These are phyloP conservation scores for Venturia pyrina DNA, from an alignment of 2,329 filamentous ascomycete genomes.

Conservation along the genomic window DNA sequence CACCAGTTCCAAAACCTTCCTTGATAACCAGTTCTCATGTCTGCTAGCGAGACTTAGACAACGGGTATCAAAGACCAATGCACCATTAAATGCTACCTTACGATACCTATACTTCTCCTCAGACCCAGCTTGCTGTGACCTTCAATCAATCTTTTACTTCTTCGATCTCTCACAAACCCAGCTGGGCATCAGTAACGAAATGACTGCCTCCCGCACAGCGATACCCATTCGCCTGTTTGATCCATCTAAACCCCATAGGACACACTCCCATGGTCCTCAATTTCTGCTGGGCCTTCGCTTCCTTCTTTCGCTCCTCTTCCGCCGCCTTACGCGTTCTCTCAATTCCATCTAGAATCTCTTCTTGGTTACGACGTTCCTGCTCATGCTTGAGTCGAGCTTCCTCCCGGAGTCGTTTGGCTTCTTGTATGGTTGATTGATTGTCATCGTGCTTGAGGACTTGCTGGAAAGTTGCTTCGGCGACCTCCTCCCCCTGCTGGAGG, in stretches of 20 bases:
- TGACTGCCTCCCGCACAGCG: constrained; percentile 53
- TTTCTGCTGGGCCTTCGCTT: constrained; percentile 35
- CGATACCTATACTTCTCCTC: neutral
- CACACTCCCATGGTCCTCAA: constrained; percentile 47
- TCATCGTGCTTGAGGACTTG: constrained; percentile 15
- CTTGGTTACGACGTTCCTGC: constrained; percentile 13
- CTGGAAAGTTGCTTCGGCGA: constrained; percentile 14
- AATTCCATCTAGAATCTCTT: neutral
- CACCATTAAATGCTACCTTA: neutral
- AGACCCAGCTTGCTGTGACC: neutral
- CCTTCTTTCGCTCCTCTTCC: constrained; percentile 29
- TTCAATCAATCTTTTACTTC: neutral
- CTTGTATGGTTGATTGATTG: constrained; percentile 17
- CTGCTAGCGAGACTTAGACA: neutral
- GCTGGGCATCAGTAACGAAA: constrained; percentile 34
- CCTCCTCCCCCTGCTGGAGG: constrained; percentile 20
- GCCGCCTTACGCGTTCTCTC: constrained; percentile 24
- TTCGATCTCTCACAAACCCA: constrained; percentile 13
- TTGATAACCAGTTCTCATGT: too few species aligned
- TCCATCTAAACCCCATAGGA: constrained; percentile 49
- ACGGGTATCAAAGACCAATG: neutral
- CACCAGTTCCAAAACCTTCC: too few species aligned
- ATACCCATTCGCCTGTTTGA: constrained; percentile 48
- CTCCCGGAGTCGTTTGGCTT: constrained; percentile 18
- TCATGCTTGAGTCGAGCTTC: constrained; percentile 2